Evolutionary conservation across 306 rosid species (phyloP).

Genomic region (Inga laurina): DNA sequence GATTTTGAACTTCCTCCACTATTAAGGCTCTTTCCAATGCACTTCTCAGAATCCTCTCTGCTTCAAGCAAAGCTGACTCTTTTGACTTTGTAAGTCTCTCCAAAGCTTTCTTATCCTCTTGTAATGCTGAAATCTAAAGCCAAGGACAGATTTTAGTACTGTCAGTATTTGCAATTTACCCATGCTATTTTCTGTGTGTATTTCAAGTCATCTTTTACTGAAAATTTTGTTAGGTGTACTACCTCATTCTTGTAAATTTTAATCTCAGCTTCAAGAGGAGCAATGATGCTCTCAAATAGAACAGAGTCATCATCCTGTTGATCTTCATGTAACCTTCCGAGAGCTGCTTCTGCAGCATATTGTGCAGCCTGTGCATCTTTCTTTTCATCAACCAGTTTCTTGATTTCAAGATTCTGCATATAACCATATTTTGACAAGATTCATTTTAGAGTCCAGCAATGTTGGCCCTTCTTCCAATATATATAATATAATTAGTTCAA

Average conservation of each 20-base stretch:
- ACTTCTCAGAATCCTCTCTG: slow-evolving; percentile 77
- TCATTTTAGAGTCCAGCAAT: slow-evolving; percentile 17
- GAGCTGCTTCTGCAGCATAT: slow-evolving; percentile 88
- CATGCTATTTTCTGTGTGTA: neutral
- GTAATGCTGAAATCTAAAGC: slow-evolving; percentile 64
- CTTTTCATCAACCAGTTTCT: slow-evolving; percentile 69
- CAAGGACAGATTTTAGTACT: slow-evolving; percentile 17
- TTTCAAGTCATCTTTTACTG: neutral
- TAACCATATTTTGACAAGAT: slow-evolving; percentile 26
- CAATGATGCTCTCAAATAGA: slow-evolving; percentile 64
- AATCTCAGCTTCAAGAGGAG: slow-evolving; percentile 93
- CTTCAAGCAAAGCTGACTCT: slow-evolving; percentile 87
- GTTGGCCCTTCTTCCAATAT: slow-evolving; percentile 4
- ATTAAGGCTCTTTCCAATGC: slow-evolving; percentile 93
- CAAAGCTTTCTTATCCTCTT: slow-evolving; percentile 90
- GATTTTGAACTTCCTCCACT: slow-evolving; percentile 97
- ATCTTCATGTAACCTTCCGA: slow-evolving; percentile 68
- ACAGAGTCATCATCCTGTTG: slow-evolving; percentile 70
- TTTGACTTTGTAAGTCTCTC: slow-evolving; percentile 82
- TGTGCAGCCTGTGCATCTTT: slow-evolving; percentile 87
- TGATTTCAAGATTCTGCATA: slow-evolving; percentile 82
- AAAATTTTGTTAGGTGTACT: slow-evolving; percentile 37
- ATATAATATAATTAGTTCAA: neutral
- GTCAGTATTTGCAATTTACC: slow-evolving; percentile 1
- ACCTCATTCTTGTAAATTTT: slow-evolving; percentile 88